These are phyloP conservation scores for Colletotrichum tropicicola DNA, from an alignment of 2,329 filamentous ascomycete genomes.

Conservation along the genomic window DNA sequence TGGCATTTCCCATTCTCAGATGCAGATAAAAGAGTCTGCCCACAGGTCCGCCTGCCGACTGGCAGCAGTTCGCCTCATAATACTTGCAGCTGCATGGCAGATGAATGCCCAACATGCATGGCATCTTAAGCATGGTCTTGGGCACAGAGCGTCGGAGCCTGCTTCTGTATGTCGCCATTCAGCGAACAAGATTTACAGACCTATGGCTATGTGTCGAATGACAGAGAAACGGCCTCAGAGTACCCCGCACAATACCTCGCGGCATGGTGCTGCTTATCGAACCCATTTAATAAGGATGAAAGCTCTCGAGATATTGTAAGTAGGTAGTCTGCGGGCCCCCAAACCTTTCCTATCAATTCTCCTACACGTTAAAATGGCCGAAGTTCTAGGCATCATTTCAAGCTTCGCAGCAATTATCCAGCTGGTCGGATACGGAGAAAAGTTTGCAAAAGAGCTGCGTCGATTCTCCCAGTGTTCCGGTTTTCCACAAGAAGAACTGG, in stretches of 20 bases:
- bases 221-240: too few species aligned
- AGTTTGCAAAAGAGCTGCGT: not conserved
- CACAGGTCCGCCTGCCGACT: not conserved
- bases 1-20: not conserved
- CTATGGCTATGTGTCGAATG: too few species aligned
- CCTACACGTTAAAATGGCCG: not conserved
- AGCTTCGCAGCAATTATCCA: not conserved
- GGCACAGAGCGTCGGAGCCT: not conserved
- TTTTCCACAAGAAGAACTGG: not conserved
- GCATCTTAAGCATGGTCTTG: not conserved
- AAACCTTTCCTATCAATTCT: not conserved
- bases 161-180: not conserved
- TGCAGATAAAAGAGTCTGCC: not conserved
- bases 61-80: not conserved
- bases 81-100: not conserved
- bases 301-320: too few species aligned
- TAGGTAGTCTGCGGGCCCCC: too few species aligned
- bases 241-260: too few species aligned
- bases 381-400: not conserved
- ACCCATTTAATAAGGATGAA: not conserved
- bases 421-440: not conserved
- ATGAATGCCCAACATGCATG: not conserved
- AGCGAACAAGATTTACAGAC: not conserved
- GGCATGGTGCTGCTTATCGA: too few species aligned
- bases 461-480: not conserved